These are phyloP conservation scores for Lentinula aciculospora DNA, from an alignment of 768 basidiomycete species.

Conservation along the genomic window DNA sequence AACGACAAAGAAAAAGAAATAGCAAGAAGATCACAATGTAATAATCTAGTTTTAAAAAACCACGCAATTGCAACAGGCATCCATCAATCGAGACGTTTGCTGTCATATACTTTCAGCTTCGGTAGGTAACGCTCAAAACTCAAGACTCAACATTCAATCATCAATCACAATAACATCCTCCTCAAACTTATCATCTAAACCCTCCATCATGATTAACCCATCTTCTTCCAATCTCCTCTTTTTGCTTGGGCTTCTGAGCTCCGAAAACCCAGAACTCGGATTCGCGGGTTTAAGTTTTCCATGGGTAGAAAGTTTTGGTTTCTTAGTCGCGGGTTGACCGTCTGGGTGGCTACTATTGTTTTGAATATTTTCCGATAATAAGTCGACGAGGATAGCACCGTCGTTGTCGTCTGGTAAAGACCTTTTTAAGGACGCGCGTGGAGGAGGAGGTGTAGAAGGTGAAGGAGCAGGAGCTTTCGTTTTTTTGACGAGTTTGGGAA, in stretches of 20 bases:
- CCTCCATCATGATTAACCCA: conserved; percentile 64
- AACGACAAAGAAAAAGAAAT: too few relatives aligned
- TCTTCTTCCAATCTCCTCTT: conserved; percentile 65
- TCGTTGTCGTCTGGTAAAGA: conserved; percentile 43
- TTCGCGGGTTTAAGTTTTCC: conserved; percentile 12
- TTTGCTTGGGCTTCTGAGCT: conserved; percentile 53
- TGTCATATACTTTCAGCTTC: too few relatives aligned
- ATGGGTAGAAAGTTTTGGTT: neutral
- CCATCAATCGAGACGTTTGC: too few relatives aligned
- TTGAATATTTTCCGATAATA: conserved; percentile 39
- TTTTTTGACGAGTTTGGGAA: conserved; percentile 52
- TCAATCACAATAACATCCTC: conserved; percentile 59
- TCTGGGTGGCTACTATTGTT: conserved; percentile 32
- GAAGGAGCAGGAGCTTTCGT: conserved; percentile 33
- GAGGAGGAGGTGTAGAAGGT: conserved; percentile 30
- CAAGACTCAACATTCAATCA: neutral
- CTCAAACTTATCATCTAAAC: conserved; percentile 43
- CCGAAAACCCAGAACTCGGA: conserved; percentile 13
- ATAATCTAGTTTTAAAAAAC: too few relatives aligned
- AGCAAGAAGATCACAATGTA: too few relatives aligned
- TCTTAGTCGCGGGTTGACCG: conserved; percentile 32
- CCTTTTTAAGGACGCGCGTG: conserved; percentile 45
- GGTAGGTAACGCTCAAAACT: too few relatives aligned
- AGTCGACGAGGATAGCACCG: conserved; percentile 35
- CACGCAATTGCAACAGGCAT: too few relatives aligned